Percentiles rank a stretch among this genome's conserved stretches.
Conservation (phyloP, 202 grass and related monocot genomes). For the Setaria viridis region DNA sequence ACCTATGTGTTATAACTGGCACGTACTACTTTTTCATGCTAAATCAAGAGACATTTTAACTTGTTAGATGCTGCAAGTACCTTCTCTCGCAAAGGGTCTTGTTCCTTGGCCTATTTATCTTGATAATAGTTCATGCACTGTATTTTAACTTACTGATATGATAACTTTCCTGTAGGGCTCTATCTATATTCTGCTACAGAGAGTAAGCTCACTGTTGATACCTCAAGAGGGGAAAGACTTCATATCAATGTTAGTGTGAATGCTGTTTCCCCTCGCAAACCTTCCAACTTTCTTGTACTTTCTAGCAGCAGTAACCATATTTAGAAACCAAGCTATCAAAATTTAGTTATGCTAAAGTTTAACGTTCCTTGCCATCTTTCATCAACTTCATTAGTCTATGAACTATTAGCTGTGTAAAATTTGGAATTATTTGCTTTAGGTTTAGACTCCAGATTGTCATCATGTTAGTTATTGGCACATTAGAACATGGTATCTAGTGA, state of each 20-base stretch:
- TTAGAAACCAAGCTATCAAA: slow-evolving; percentile 2
- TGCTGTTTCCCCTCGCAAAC: slow-evolving; percentile 1
- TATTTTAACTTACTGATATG: slow-evolving; percentile 24
- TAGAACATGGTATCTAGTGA: slow-evolving; percentile 22
- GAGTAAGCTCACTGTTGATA: slow-evolving; percentile 94
- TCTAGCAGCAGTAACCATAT: background rate
- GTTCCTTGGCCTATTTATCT: slow-evolving; percentile 12
- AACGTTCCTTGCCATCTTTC: slow-evolving; percentile 21
- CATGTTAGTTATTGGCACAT: slow-evolving; percentile 3
- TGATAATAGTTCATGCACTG: slow-evolving; percentile 28
- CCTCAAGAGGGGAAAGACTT: slow-evolving; percentile 97
- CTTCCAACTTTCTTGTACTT: slow-evolving; percentile 26
- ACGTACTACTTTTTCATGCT: slow-evolving; percentile 19
- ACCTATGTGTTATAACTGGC: background rate
- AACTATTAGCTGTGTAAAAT: slow-evolving; percentile 20
- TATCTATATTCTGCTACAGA: slow-evolving; percentile 89
- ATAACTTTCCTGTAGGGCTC: slow-evolving; percentile 66
- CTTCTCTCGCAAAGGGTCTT: background rate
- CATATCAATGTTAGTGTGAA: slow-evolving; percentile 84
- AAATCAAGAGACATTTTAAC: background rate
- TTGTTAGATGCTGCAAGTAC: slow-evolving; percentile 33
- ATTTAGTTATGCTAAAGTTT: slow-evolving; percentile 32
- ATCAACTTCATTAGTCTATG: slow-evolving; percentile 27
- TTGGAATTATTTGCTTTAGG: background rate
- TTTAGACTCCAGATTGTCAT: slow-evolving; percentile 1